Evolutionary conservation across 75 land plant genomes (phyloP).

Genomic region (Picea glauca): DNA sequence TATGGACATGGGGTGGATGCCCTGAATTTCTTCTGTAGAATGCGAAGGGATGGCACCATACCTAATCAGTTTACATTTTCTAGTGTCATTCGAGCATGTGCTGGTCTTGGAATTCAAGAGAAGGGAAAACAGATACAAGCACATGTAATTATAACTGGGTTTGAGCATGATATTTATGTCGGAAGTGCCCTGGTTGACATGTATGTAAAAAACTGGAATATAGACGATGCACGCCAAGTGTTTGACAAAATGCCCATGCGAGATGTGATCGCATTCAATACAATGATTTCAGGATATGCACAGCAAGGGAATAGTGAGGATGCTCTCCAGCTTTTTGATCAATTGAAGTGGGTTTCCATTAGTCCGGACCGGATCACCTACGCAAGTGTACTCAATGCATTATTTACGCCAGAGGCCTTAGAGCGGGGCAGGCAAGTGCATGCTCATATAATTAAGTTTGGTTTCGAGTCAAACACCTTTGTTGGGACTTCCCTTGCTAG

Average conservation of each 20-base stretch:
- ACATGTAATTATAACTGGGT: constrained; percentile 11
- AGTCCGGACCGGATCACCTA: constrained; percentile 36
- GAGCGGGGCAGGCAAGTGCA: constrained; percentile 30
- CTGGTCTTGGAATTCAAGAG: neutral
- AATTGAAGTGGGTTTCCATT: constrained; percentile 16
- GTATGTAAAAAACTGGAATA: constrained; percentile 16
- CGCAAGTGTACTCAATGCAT: constrained; percentile 38
- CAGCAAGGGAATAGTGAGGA: constrained; percentile 25
- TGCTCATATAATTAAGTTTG: constrained; percentile 24
- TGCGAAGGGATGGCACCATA: neutral
- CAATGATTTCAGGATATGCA: constrained; percentile 47
- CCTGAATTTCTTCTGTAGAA: neutral
- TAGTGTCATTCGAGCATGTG: constrained; percentile 7
- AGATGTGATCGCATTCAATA: constrained; percentile 37
- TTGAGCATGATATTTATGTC: constrained; percentile 17
- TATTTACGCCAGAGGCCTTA: constrained; percentile 22
- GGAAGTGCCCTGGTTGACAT: constrained; percentile 13
- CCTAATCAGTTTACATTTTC: constrained; percentile 8
- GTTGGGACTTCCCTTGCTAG: constrained; percentile 44
- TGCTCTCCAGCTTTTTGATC: constrained; percentile 21
- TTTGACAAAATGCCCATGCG: constrained; percentile 25
- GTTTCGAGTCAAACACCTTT: constrained; percentile 32
- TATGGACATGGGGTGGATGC: constrained; percentile 8
- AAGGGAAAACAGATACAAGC: constrained; percentile 11
- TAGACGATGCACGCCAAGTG: constrained; percentile 25